Conservation (phyloP, 768 basidiomycete species). For the Dioszegia aurantiaca region DNA sequence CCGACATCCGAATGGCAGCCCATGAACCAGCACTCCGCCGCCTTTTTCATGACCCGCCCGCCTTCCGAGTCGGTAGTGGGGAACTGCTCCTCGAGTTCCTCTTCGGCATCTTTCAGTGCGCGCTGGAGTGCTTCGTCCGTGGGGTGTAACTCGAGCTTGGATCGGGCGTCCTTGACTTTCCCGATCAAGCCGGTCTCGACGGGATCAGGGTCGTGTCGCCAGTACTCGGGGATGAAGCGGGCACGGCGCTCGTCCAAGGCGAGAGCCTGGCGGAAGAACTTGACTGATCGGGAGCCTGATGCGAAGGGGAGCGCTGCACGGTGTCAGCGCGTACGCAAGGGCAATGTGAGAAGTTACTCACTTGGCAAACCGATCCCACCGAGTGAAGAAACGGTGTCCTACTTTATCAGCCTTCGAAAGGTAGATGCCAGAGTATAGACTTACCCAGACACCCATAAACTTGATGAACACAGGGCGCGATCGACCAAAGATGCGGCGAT, state of each 20-base stretch:
- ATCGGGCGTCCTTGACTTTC: too few relatives aligned
- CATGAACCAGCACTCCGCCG: constrained; percentile 28
- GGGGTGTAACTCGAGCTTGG: too few relatives aligned
- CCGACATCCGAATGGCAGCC: constrained; percentile 32
- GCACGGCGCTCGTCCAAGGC: constrained; percentile 46
- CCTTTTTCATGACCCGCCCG: constrained; percentile 4
- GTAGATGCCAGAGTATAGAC: background rate
- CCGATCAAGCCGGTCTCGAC: constrained; percentile 1
- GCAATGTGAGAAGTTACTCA: background rate
- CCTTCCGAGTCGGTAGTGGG: constrained; percentile 3
- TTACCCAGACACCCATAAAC: constrained; percentile 23
- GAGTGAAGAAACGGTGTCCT: constrained; percentile 36
- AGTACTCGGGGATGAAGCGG: constrained; percentile 37
- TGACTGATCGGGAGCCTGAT: constrained; percentile 19
- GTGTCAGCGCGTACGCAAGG: background rate
- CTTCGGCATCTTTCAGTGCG: background rate
- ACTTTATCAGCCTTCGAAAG: background rate
- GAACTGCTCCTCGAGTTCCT: background rate
- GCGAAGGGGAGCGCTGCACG: constrained; percentile 29
- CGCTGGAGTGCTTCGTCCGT: background rate
- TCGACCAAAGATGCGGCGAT: constrained; percentile 26
- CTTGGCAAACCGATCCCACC: constrained; percentile 20
- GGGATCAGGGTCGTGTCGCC: constrained; percentile 15
- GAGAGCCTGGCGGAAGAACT: constrained; percentile 44
- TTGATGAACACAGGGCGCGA: constrained; percentile 18